Evolutionary conservation across 2,329 filamentous ascomycete genomes (phyloP), one percentile per base, ranked within the genome.

Genomic region (Fusarium solani-melongenae): DNA sequence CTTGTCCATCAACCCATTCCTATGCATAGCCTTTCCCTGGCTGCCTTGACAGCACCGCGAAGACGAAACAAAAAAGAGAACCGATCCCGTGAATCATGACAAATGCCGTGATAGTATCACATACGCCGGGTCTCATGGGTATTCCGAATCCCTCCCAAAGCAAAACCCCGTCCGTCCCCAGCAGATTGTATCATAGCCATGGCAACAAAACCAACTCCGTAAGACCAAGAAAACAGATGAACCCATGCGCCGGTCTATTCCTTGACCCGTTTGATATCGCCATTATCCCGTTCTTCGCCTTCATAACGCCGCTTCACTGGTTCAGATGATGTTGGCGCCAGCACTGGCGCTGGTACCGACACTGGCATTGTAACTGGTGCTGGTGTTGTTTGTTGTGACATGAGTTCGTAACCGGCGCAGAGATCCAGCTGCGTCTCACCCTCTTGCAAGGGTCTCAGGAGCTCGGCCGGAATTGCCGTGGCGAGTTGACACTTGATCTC

Each of bases 401-500:
- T 38, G 15, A 70, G 22, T 29, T 74, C 72, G 11, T 66, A 74
- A 29, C 73, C 73, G 12, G 78, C 75, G 57, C 82, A 83, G 22
- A 84, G 72, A 56, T 84, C 80, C 1, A 83, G 69, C 29, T 78
- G 77, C 7, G 69, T 69, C 69, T 83, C 82, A 9, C 79, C 82
- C 4, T 81, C 77, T 6, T 58, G 38, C 17, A 83, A 56, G 1
- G 79, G 76, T 17, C 78, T 73, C 79, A 84, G 79, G 22, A 80
- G 74, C 5, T 81, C 79, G 1, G 79, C 79, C 2, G 82, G 82
- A 41, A 84, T 84, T 5, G 82, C 82, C 27, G 81, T 83, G 17
- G 69, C 75, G 20, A 83, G 77, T 39, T 78, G 73, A 56, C 82
- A 84, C 24, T 74, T 79, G 22, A 49, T 63, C 29, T 82, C 72